Base-by-base conservation (phyloP, 208 protist genomes). In the Leishmania martiniquensis region DNA sequence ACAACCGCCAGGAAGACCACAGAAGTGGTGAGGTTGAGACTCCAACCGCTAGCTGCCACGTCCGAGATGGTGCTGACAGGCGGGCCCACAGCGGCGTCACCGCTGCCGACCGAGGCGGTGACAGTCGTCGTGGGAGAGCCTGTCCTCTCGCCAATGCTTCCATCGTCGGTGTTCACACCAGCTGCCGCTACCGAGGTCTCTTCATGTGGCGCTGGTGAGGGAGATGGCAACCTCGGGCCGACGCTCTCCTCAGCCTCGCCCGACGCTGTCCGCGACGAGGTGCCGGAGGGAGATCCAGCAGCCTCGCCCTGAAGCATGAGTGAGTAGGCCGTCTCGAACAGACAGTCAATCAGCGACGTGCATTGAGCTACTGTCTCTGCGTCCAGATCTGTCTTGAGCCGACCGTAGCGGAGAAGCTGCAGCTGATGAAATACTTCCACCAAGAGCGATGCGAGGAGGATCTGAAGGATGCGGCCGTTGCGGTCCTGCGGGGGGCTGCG, bases 1-100 rank as follows among this genome's bases (percentile, higher is more conserved):
- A 92, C 44, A 12, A 96, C 82, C 2, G 86, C 72, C 17, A 93
- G 76, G 65, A 92, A 90, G 0, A 91, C 84, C 7, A 90, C 75
- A 15, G 71, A 77, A 13, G 63, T 37, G 44, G 72, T 82, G 25
- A 78, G 34, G 49, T 67, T 52, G 54, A 80, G 44, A n/a, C 62
- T 66, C 73, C 66, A n/a, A 71, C 44, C 32, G 47, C 49, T 71
- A 71, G 52, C 44, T 49, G 73, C 57, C 70, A 49, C 55, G 15
- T 57, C 45, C n/a, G 44, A 39, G 39, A 29, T 51, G 37, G 29
- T 15, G 34, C 45, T 72, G 49, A 25, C 54, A 17, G 71, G 65
- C 49, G 32, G 39, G 29, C 47, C 13, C 17, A 13, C 68, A 25
- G 29, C 22, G 32, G 37, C 25, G 60, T 57, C 42, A 32, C 34